Base-by-base conservation (phyloP, 1,284 basidiomycete genomes). In the Dichomitus squalens region DNA sequence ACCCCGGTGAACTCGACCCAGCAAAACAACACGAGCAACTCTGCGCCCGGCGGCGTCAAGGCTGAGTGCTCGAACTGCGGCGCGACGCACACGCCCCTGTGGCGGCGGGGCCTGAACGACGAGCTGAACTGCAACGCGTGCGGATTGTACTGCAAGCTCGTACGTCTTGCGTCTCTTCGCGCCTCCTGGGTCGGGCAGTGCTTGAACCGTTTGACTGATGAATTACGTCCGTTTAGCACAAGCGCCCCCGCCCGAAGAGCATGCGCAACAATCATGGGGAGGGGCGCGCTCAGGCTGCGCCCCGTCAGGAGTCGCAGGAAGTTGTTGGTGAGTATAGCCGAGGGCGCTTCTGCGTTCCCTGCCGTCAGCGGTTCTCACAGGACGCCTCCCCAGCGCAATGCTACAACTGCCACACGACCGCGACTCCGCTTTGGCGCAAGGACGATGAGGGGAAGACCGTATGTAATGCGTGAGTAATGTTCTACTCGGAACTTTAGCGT, bases 401-500 rank as follows among this genome's bases (percentile, higher is more conserved):
- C 76, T 92, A 90, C 74, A 95, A 94, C 69, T 94, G 92, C 75
- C 88, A 92, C 67, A 95, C 92, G 20, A 93, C 90, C 3, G 90
- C 92, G 21, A 94, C 92, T 4, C 93, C 92, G n/a, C 81, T 94
- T 35, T 95, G 92, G 92, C 80, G 93, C 63, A 93, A 93, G 73
- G 92, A 94, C 68, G 92, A 93, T 66, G 92, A 94, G 70, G 93
- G 93, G 55, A 93, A 93, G 78, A 93, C 92, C 1, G 90, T 94
- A 48, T 95, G 93, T 79, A 94, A 95, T 68, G 93, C 92, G 81
- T 94, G 75, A 73, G 86, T 83, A 41, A 56, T 31, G 35, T 40
- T 53, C 49, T 53, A 47, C 36, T 49, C 31, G 49, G 52, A 58
- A 47, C 50, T 43, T 39, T 52, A 31, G 29, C 53, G 48, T 53